Percentiles rank a stretch among this genome's conserved stretches.
Conservation (phyloP, 345 rosid genomes). For the Eucalyptus coolabah region DNA sequence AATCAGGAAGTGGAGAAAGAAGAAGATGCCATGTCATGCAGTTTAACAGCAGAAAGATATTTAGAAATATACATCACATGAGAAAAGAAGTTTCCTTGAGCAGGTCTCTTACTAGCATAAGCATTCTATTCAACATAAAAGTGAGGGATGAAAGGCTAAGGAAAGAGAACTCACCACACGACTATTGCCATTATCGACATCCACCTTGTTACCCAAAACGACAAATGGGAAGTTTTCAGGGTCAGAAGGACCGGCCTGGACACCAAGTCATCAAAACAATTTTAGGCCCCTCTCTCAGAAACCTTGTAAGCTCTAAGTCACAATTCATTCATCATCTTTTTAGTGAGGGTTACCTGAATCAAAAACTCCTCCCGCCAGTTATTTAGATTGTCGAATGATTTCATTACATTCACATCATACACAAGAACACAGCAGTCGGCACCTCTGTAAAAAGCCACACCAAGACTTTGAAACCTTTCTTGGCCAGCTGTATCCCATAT, state of each 20-base stretch:
- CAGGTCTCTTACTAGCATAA: neutral
- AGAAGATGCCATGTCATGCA: neutral
- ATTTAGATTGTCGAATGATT: constrained; percentile 36
- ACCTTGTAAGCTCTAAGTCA: neutral
- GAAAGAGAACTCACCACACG: constrained; percentile 50
- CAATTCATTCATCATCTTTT: neutral
- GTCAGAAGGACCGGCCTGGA: constrained; percentile 80
- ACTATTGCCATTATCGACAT: constrained; percentile 78
- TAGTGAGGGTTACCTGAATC: constrained; percentile 15
- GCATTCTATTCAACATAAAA: neutral
- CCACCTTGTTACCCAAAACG: constrained; percentile 79
- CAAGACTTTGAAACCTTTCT: constrained; percentile 41
- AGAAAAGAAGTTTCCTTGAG: neutral
- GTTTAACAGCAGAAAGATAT: neutral
- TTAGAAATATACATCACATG: neutral
- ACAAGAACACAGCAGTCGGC: constrained; percentile 45
- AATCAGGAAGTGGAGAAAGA: neutral
- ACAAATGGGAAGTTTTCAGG: constrained; percentile 84
- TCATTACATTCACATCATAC: constrained; percentile 34
- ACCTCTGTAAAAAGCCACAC: constrained; percentile 42
- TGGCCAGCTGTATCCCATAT: constrained; percentile 49
- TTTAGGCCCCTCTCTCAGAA: neutral
- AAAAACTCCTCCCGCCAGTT: constrained; percentile 40
- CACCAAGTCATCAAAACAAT: neutral
- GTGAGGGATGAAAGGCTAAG: neutral